Conservation (phyloP, 768 basidiomycete genomes). For the Tylopilus sp. region DNA sequence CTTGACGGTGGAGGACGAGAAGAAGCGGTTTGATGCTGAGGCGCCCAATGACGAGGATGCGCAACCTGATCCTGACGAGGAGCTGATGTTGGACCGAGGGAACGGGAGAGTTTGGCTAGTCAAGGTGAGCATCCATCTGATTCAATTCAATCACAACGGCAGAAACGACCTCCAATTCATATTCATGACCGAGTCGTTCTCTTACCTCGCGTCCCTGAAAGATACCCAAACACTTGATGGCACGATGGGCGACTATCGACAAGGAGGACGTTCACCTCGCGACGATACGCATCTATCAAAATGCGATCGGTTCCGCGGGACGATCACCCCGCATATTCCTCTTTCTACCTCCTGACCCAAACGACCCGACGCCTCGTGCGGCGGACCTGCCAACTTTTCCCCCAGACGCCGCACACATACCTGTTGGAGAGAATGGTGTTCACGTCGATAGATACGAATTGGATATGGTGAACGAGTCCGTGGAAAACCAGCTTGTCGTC, state of each 20-base stretch:
- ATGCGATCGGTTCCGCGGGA: slow-evolving; percentile 40
- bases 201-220: slow-evolving; percentile 30
- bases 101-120: slow-evolving; percentile 81
- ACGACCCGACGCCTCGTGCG: slow-evolving; percentile 37
- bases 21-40: slow-evolving; percentile 67
- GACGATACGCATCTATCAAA: slow-evolving; percentile 75
- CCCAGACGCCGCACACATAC: slow-evolving; percentile 30
- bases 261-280: slow-evolving; percentile 79
- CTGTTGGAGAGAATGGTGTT: slow-evolving; percentile 26
- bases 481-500: slow-evolving; percentile 83
- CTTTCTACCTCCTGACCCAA: slow-evolving; percentile 56
- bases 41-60: slow-evolving; percentile 51
- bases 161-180: neutral
- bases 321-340: slow-evolving; percentile 61
- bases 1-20: slow-evolving; percentile 51
- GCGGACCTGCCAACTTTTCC: slow-evolving; percentile 25
- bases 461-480: slow-evolving; percentile 80
- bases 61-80: slow-evolving; percentile 78
- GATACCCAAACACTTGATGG: slow-evolving; percentile 86
- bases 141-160: neutral
- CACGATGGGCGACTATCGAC: slow-evolving; percentile 76
- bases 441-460: slow-evolving; percentile 74
- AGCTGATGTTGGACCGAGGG: slow-evolving; percentile 73
- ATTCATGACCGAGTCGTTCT: neutral
- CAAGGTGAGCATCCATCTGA: slow-evolving; percentile 53